Conservation (phyloP, 2,329 filamentous ascomycete genomes). For the Fusarium sambucinum region DNA sequence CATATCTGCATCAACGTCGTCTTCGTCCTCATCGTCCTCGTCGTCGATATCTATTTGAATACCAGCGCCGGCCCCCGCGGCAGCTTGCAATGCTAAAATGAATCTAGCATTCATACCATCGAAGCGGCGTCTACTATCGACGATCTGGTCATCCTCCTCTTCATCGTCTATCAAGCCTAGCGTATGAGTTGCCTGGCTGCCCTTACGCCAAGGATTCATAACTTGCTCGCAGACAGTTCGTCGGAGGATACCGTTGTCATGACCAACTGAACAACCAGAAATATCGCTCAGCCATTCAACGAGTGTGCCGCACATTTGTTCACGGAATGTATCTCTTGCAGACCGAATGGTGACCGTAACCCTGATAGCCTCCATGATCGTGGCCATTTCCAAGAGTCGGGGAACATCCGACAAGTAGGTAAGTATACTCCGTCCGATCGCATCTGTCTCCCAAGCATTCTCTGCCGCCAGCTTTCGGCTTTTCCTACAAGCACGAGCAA, state of each 20-base stretch:
- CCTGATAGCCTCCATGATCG: conserved; percentile 93
- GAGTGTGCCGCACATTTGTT: conserved; percentile 98
- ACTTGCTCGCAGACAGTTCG: conserved; percentile 91
- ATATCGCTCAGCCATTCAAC: conserved; percentile 97
- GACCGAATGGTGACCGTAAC: conserved; percentile 96
- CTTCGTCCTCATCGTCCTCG: conserved; percentile 51
- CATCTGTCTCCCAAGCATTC: conserved; percentile 89
- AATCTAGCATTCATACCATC: conserved; percentile 54
- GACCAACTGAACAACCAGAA: conserved; percentile 85
- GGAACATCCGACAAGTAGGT: conserved; percentile 79
- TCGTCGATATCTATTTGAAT: conserved; percentile 49
- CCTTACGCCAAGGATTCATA: conserved; percentile 86
- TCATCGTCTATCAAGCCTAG: conserved; percentile 57
- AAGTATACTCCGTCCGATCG: conserved; percentile 86
- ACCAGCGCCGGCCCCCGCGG: conserved; percentile 47
- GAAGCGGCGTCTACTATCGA: conserved; percentile 52
- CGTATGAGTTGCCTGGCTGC: conserved; percentile 84
- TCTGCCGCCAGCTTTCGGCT: conserved; percentile 74
- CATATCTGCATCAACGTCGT: conserved; percentile 60
- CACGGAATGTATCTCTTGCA: conserved; percentile 92
- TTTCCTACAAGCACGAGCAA: conserved; percentile 87
- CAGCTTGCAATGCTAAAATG: conserved; percentile 54
- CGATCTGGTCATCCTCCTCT: conserved; percentile 63
- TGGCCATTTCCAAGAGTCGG: conserved; percentile 80
- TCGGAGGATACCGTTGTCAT: conserved; percentile 82